Conservation (phyloP, 352 stramenopile species). For the Pythium pectinolyticum region DNA sequence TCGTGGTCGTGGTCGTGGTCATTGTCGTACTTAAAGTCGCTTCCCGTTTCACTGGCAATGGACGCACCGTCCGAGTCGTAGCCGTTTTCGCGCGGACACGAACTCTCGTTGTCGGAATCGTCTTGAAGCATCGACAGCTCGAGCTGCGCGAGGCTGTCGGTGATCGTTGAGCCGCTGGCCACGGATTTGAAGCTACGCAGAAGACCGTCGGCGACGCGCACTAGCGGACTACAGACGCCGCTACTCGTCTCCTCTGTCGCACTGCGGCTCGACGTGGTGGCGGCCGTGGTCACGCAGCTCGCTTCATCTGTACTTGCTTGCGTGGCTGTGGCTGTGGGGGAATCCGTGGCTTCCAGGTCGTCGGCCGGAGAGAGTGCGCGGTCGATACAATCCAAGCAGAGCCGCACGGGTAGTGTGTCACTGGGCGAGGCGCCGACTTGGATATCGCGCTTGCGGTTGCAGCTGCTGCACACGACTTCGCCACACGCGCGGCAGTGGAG, state of each 20-base stretch:
- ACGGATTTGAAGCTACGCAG: conserved; percentile 39
- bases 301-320: too few species aligned
- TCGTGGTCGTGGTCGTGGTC: neutral
- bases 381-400: conserved; percentile 83
- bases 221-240: conserved; percentile 24
- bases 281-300: conserved; percentile 13
- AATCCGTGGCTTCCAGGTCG: neutral
- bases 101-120: conserved; percentile 24
- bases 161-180: neutral
- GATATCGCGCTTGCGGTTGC: conserved; percentile 63
- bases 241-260: too few species aligned
- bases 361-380: conserved; percentile 37
- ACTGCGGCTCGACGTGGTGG: too few species aligned
- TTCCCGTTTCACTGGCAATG: conserved; percentile 1
- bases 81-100: too few species aligned
- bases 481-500: conserved; percentile 82
- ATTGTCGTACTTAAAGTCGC: too few species aligned
- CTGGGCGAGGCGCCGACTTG: conserved; percentile 27
- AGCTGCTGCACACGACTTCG: conserved; percentile 76
- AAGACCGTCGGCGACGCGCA: conserved; percentile 16
- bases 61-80: conserved; percentile 28
- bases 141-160: conserved; percentile 31
- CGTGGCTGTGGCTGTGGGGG: too few species aligned
- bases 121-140: conserved; percentile 42
- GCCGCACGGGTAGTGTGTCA: conserved; percentile 43